Base-by-base conservation (phyloP, 305 asterid species). In the Striga hermonthica region DNA sequence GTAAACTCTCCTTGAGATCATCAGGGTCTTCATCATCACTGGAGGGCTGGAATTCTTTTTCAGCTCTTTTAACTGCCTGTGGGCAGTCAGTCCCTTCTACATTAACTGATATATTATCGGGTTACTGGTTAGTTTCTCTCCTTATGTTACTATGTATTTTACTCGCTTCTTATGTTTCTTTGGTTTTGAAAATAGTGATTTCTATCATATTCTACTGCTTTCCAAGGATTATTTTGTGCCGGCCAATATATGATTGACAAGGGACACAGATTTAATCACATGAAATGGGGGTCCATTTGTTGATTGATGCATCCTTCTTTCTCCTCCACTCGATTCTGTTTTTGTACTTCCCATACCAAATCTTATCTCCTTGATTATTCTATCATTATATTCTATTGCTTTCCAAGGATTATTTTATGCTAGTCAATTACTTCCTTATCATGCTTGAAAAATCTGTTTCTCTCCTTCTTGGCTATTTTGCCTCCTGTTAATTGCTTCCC, bases 1-100 rank as follows among this genome's bases (percentile, higher is more conserved):
- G 80, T 60, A 82, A 85, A 73, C 88, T 93, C 53, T 93, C 96
- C 34, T 67, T 90, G 83, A 73, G 31, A 22, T 22, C 84, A 57
- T 81, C 95, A 69, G 66, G 75, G 71, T 80, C 44, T 73, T 54
- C 86, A 48, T 54, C 86, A 48, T 82, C 83, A 60, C 71, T 78
- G 74, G 89, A 81, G 57, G 76, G 75, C 52, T 78, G 84, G 86
- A 82, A 78, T 85, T 81, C 96, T 40, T 79, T 84, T 73, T 82
- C 84, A 62, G 97, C 96, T 72, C 90, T 93, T 60, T 60, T 93
- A 80, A 72, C 83, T 72, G 95, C 96, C 35, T 93, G 97, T 73
- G 89, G 91, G 67, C 99, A 93, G 78, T 82, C 89, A 44, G 73
- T 74, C 72, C 91, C 97, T 60, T 80, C 86, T 16, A 77, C 86